phyloP scores from a whole-genome alignment of 768 basidiomycete species.

The Sporobolomyces phaffii region DNA sequence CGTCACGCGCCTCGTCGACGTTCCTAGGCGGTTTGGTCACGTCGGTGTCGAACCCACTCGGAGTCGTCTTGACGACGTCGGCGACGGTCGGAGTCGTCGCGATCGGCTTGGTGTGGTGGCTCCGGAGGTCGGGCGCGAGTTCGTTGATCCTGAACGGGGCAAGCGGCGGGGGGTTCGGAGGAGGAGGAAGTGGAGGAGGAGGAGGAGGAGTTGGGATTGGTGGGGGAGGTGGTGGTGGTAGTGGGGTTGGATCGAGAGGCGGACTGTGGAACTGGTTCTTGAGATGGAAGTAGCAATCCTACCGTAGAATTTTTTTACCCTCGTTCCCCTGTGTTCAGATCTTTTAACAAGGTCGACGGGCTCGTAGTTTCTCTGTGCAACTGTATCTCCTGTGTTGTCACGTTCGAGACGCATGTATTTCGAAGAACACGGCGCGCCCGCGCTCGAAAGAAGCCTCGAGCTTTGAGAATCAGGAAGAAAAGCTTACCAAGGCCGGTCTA shows the following conservation, averaged over 20 bases:
- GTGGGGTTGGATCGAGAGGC: no score
- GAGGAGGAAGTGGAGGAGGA: background rate
- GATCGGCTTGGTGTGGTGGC: constrained; percentile 9
- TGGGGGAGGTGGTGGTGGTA: no score
- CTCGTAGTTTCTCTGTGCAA: no score
- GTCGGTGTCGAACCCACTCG: constrained; percentile 7
- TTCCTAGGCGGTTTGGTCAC: constrained; percentile 27
- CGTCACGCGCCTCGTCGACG: constrained; percentile 16
- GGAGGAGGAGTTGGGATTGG: background rate
- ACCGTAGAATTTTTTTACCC: no score
- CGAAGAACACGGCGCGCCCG: no score
- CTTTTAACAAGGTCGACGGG: no score
- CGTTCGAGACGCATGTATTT: no score
- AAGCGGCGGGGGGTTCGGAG: background rate
- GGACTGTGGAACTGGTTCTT: constrained; percentile 1
- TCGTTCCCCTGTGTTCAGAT: no score
- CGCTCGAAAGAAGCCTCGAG: no score
- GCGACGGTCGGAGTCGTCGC: constrained; percentile 8
- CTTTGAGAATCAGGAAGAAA: no score
- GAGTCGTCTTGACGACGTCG: background rate
- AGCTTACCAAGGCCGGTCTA: no score
- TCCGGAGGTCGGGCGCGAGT: background rate
- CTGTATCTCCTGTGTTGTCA: no score
- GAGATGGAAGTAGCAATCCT: background rate
- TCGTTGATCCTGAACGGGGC: background rate